Conservation (phyloP, 2,329 filamentous ascomycete species). For the Graphilbum ipis-grandicollis region DNA sequence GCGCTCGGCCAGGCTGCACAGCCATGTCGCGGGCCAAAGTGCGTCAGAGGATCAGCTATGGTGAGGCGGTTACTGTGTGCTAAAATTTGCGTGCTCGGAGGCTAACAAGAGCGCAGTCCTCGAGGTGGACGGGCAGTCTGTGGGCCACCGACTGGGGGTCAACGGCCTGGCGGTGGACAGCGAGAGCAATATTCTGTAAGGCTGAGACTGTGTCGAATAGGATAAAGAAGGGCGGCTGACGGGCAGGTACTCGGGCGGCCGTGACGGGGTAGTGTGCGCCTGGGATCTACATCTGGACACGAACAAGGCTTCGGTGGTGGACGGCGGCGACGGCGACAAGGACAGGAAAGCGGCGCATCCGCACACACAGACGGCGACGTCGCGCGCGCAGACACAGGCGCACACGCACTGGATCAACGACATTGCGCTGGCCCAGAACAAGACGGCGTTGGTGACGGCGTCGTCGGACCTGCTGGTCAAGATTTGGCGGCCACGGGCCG, state of each 20-base stretch:
- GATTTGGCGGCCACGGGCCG: slow-evolving; percentile 65
- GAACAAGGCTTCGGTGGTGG: background rate
- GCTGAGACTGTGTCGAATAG: slow-evolving; percentile 1
- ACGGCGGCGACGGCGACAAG: background rate
- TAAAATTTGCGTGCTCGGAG: background rate
- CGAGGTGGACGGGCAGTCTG: slow-evolving; percentile 37
- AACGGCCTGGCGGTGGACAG: slow-evolving; percentile 84
- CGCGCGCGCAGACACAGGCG: slow-evolving; percentile 47
- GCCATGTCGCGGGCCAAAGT: slow-evolving; percentile 22
- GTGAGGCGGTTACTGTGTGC: slow-evolving; percentile 19
- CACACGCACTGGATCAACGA: slow-evolving; percentile 97
- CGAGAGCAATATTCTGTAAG: slow-evolving; percentile 72
- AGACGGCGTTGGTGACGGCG: slow-evolving; percentile 66
- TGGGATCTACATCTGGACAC: slow-evolving; percentile 72
- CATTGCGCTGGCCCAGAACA: slow-evolving; percentile 62
- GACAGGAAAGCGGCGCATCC: slow-evolving; percentile 7
- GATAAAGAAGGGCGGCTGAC: background rate
- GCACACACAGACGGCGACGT: slow-evolving; percentile 32
- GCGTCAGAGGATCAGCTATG: slow-evolving; percentile 50
- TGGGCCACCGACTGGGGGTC: slow-evolving; percentile 83
- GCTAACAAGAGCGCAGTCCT: slow-evolving; percentile 26
- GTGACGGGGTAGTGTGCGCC: slow-evolving; percentile 88
- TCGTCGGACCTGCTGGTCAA: slow-evolving; percentile 92
- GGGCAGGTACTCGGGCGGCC: slow-evolving; percentile 76
- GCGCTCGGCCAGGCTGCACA: background rate